Percentiles rank a stretch among this genome's conserved stretches.
Evolutionary conservation across 1,284 basidiomycete genomes (phyloP).

Genomic region (Inonotus obliquus): DNA sequence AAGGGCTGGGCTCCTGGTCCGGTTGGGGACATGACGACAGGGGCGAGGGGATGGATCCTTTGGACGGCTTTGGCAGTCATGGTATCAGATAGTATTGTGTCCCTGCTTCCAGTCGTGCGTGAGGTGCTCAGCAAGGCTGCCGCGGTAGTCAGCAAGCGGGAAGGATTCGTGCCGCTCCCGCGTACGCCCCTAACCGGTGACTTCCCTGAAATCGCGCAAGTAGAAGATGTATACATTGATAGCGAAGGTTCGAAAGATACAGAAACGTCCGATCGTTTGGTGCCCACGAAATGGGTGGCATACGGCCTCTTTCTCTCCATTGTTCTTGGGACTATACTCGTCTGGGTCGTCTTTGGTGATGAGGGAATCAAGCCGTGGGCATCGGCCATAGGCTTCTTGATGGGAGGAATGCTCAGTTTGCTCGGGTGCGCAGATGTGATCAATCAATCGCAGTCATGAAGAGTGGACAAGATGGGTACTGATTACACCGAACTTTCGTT

Average conservation of each 20-base stretch:
- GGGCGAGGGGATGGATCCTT: constrained; percentile 89
- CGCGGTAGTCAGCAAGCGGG: constrained; percentile 8
- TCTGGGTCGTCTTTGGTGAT: constrained; percentile 84
- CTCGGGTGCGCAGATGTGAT: constrained; percentile 60
- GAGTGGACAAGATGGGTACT: background rate
- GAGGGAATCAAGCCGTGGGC: constrained; percentile 95
- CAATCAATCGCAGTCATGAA: background rate
- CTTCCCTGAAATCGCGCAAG: constrained; percentile 19
- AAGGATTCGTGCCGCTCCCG: constrained; percentile 20
- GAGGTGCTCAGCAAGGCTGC: constrained; percentile 44
- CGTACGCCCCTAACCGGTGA: constrained; percentile 16
- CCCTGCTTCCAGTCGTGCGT: constrained; percentile 67
- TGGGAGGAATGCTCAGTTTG: constrained; percentile 82
- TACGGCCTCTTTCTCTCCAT: constrained; percentile 64
- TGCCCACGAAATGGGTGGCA: constrained; percentile 77
- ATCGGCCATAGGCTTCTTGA: constrained; percentile 76
- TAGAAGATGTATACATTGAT: constrained; percentile 17
- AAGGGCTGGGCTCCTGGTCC: constrained; percentile 89
- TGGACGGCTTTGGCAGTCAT: constrained; percentile 96
- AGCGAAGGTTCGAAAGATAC: constrained; percentile 58
- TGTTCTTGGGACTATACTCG: constrained; percentile 67
- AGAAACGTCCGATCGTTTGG: constrained; percentile 78
- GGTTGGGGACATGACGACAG: constrained; percentile 78
- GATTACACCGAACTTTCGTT: constrained; percentile 9
- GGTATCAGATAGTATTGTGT: constrained; percentile 86